Evolutionary conservation across 192 early-diverging fungal genomes (phyloP).

Genomic region (Coemansia umbellata): DNA sequence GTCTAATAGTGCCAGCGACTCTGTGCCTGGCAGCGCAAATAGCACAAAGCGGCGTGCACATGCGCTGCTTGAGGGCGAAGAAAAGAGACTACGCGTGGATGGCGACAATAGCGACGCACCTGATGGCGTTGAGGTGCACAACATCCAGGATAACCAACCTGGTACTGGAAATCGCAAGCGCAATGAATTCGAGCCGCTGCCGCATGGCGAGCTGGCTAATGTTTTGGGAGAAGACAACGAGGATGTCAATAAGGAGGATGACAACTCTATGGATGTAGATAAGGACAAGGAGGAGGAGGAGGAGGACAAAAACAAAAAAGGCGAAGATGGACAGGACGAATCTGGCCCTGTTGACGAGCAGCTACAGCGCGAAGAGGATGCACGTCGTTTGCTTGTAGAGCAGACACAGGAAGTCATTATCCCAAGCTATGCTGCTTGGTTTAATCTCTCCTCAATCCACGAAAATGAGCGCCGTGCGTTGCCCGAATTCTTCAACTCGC

Average conservation of each 20-base stretch:
- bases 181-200: slow-evolving; percentile 39
- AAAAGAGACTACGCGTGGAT: slow-evolving; percentile 24
- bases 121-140: slow-evolving; percentile 13
- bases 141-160: slow-evolving; percentile 13
- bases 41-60: slow-evolving; percentile 45
- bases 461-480: slow-evolving; percentile 84
- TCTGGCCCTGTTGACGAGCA: slow-evolving; percentile 15
- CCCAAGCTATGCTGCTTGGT: slow-evolving; percentile 95
- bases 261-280: slow-evolving; percentile 25
- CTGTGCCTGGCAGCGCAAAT: slow-evolving; percentile 28
- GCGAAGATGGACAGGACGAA: slow-evolving; percentile 35
- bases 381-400: slow-evolving; percentile 59
- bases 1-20: slow-evolving; percentile 8
- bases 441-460: slow-evolving; percentile 72
- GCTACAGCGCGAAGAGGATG: slow-evolving; percentile 60
- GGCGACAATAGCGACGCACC: slow-evolving; percentile 17
- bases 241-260: not conserved
- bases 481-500: slow-evolving; percentile 95
- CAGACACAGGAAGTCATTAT: slow-evolving; percentile 71
- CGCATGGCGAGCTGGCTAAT: slow-evolving; percentile 32
- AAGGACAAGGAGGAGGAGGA: slow-evolving; percentile 5
- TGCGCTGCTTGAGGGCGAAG: slow-evolving; percentile 30
- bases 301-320: slow-evolving; percentile 7
- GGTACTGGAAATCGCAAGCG: slow-evolving; percentile 12
- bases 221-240: slow-evolving; percentile 10